phyloP scores from a whole-genome alignment of 176 grass and related monocot species.

The Dactylis glomerata region DNA sequence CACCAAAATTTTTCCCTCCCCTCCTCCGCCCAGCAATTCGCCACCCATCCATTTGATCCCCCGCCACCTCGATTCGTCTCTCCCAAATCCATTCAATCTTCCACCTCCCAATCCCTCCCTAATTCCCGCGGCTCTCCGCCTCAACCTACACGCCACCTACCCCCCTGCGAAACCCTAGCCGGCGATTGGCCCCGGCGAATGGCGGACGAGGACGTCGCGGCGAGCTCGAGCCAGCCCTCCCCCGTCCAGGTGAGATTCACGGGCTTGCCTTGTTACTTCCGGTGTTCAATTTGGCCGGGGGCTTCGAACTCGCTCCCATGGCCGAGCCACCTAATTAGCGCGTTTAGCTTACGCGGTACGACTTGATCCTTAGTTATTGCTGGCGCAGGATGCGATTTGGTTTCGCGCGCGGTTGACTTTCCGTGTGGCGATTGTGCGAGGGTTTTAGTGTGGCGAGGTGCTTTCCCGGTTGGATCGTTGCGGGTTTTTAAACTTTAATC shows the following conservation, averaged over 20 bases:
- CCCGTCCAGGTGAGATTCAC: slow-evolving; percentile 27
- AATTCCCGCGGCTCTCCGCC: background rate
- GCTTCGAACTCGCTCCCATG: background rate
- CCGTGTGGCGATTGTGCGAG: background rate
- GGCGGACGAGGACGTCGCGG: slow-evolving; percentile 36
- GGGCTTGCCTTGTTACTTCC: background rate
- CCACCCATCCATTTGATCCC: background rate
- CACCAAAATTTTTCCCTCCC: slow-evolving; percentile 22
- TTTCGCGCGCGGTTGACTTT: background rate
- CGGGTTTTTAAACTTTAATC: background rate
- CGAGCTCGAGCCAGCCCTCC: background rate
- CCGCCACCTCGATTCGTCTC: slow-evolving; percentile 15
- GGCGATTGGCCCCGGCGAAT: slow-evolving; percentile 21
- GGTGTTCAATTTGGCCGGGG: background rate
- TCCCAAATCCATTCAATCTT: background rate
- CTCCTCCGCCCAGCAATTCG: slow-evolving; percentile 18
- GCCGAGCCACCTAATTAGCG: background rate
- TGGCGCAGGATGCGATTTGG: background rate
- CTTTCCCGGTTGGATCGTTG: background rate
- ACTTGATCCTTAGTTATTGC: background rate
- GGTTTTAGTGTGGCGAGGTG: background rate
- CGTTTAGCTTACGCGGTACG: background rate
- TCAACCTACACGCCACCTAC: slow-evolving; percentile 19
- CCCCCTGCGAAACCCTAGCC: slow-evolving; percentile 39
- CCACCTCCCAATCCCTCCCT: background rate